Evolutionary conservation across 345 rosid genomes (phyloP).

Genomic region (Hibiscus mutabilis): DNA sequence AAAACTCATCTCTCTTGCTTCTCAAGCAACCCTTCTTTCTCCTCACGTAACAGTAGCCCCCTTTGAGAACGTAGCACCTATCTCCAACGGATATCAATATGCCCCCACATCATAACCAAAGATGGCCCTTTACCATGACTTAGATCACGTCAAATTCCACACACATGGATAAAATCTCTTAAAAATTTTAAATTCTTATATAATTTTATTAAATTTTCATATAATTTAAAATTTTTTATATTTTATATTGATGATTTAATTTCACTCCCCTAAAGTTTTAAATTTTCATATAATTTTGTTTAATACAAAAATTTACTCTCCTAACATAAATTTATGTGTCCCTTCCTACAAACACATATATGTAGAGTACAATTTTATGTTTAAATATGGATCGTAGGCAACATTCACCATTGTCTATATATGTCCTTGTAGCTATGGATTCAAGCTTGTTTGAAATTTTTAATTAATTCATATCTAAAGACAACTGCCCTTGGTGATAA

Average conservation of each 20-base stretch:
- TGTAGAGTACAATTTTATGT: too few relatives aligned
- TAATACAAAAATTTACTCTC: too few relatives aligned
- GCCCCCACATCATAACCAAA: background rate
- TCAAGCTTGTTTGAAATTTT: slow-evolving; percentile 10
- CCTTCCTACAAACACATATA: too few relatives aligned
- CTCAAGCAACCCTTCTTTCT: slow-evolving; percentile 15
- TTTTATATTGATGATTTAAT: too few relatives aligned
- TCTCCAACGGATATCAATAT: background rate
- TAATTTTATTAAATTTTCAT: too few relatives aligned
- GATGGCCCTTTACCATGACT: background rate
- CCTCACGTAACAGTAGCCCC: background rate
- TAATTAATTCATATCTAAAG: slow-evolving; percentile 22
- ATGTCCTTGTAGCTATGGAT: slow-evolving; percentile 1
- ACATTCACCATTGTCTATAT: background rate
- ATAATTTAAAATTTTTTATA: too few relatives aligned
- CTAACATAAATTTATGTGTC: too few relatives aligned
- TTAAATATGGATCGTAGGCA: too few relatives aligned
- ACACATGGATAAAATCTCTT: too few relatives aligned
- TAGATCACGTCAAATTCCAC: background rate
- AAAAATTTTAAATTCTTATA: too few relatives aligned
- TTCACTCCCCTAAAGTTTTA: too few relatives aligned
- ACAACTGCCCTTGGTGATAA: slow-evolving; percentile 32
- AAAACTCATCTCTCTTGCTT: slow-evolving; percentile 22
- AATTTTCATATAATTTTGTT: too few relatives aligned
- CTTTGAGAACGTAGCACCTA: background rate